Conservation (phyloP, 176 grass and related monocot species). For the Avena eriantha region DNA sequence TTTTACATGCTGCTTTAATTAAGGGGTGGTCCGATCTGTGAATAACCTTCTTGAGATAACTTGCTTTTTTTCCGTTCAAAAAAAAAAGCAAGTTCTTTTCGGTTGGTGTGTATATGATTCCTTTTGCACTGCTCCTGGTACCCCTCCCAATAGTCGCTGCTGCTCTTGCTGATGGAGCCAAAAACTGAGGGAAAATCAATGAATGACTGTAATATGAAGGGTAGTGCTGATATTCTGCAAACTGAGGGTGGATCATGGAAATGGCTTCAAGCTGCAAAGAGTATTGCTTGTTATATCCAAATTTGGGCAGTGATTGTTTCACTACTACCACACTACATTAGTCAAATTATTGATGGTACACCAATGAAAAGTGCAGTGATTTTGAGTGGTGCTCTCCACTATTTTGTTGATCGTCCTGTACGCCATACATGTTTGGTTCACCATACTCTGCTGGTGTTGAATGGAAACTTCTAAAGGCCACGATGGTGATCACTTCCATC, state of each 20-base stretch:
- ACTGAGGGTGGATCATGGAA: constrained; percentile 61
- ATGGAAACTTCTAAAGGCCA: constrained; percentile 83
- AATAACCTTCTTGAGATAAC: too few relatives aligned
- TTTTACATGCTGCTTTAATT: constrained; percentile 47
- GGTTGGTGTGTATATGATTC: constrained; percentile 97
- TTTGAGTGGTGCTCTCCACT: constrained; percentile 66
- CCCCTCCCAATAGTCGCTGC: constrained; percentile 90
- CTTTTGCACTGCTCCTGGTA: constrained; percentile 73
- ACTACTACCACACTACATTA: constrained; percentile 68
- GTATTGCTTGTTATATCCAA: constrained; percentile 69
- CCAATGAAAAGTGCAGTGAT: constrained; percentile 44
- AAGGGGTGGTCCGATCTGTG: constrained; percentile 85
- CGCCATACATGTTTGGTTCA: constrained; percentile 57
- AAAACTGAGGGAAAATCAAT: constrained; percentile 36
- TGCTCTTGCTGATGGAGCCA: constrained; percentile 59
- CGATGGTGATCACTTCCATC: constrained; percentile 70
- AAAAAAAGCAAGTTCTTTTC: constrained; percentile 98
- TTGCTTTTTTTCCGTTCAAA: too few relatives aligned
- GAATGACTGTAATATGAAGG: constrained; percentile 16
- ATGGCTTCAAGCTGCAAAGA: constrained; percentile 89
- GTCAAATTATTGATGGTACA: constrained; percentile 56
- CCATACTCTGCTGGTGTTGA: constrained; percentile 66
- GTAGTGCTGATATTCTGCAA: constrained; percentile 34
- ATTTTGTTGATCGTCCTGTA: constrained; percentile 55
- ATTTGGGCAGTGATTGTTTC: constrained; percentile 78